Base-by-base conservation (phyloP, 257 asterid species). In the Mentha longifolia region DNA sequence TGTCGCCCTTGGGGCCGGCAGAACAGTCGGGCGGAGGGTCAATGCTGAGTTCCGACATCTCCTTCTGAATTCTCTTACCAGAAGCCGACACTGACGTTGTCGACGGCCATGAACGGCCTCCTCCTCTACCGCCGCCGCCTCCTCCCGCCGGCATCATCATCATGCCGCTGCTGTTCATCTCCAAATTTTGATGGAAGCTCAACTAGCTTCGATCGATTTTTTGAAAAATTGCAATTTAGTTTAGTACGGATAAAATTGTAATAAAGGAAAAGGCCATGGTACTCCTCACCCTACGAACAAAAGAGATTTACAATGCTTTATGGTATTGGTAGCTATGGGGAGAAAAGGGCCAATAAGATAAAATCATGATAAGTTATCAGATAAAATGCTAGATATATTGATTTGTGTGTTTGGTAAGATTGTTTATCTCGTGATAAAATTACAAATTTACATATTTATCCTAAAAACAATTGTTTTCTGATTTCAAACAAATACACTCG, bases 1-100 rank as follows among this genome's bases (percentile, higher is more conserved):
- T 94, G 81, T 94, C 99, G 67, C 97, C 99, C 82, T 89, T 91
- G 67, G 98, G 99, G 31, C 99, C 95, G 43, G 98, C 99, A 62
- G 93, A 86, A 78, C 96, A 93, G 75, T 89, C 88, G 15, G 91
- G 96, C 6, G 96, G 99, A 41, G 98, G 97, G 9, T 89, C 92
- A 72, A 57, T 52, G 77, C 85, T 85, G 74, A 89, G 82, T 78
- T 89, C 99, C 64, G 91, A 72, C 97, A 91, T 84, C 83, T 91
- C 99, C 78, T 84, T 86, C 82, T 89, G 96, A 52, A 93, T 91
- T 75, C 96, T 83, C 87, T 87, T 93, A 9, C 97, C 95, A 2
- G 96, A 91, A 15, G 96, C 62, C 3, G 98, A 93, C 1, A 89
- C 96, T 11, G 98, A 91, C 28, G 98, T 83, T 61, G 96, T 89